Evolutionary conservation across 192 early-diverging fungal genomes (phyloP).

Genomic region (Ambispora gerdemannii): DNA sequence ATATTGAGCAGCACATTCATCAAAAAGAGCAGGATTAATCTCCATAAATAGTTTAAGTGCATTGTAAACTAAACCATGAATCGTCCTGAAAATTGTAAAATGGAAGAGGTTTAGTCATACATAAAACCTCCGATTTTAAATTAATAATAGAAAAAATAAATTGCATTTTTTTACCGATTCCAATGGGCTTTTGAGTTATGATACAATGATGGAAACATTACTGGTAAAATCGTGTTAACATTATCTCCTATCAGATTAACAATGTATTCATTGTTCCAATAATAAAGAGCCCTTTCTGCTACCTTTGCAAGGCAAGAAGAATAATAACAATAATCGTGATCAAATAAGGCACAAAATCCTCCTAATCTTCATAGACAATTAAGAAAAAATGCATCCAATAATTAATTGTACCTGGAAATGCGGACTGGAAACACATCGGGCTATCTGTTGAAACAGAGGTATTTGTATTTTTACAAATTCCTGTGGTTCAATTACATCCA

Average conservation of each 20-base stretch:
- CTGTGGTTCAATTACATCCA: slow-evolving; percentile 90
- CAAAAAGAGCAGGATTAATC: slow-evolving; percentile 92
- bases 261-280: slow-evolving; percentile 99
- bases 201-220: slow-evolving; percentile 93
- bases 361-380: no score
- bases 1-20: slow-evolving; percentile 92
- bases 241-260: slow-evolving; percentile 95
- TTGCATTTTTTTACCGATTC: slow-evolving; percentile 69
- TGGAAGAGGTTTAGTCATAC: no score
- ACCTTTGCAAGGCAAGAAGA: slow-evolving; percentile 52
- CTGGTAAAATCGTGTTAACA: slow-evolving; percentile 85
- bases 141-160: neutral
- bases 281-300: slow-evolving; percentile 96
- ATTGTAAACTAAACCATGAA: slow-evolving; percentile 96
- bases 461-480: slow-evolving; percentile 90
- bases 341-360: no score
- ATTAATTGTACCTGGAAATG: slow-evolving; percentile 83
- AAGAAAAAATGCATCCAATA: neutral
- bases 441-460: slow-evolving; percentile 90
- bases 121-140: no score
- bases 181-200: slow-evolving; percentile 95
- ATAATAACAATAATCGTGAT: slow-evolving; percentile 3
- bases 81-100: slow-evolving; percentile 59
- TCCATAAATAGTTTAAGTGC: slow-evolving; percentile 98
- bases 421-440: slow-evolving; percentile 89